Conservation (phyloP, 192 early-diverging fungal species). For the Chytriomyces sp. region DNA sequence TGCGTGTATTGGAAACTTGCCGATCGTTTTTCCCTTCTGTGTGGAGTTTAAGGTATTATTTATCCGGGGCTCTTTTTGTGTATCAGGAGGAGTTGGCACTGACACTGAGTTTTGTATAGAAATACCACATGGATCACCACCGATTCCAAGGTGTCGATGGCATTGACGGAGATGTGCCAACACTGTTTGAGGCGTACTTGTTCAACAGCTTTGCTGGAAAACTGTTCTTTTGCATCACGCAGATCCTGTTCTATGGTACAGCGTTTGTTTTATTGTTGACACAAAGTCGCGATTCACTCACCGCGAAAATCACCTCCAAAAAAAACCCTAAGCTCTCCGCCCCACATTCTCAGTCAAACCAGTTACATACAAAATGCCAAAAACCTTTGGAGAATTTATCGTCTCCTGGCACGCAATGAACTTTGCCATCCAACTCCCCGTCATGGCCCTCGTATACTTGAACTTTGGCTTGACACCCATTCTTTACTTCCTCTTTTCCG, state of each 20-base stretch:
- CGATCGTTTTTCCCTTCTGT: conserved; percentile 67
- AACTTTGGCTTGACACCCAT: conserved; percentile 52
- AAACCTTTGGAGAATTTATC: conserved; percentile 32
- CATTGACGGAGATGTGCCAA: conserved; percentile 91
- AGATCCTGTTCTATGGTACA: conserved; percentile 55
- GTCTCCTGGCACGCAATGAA: conserved; percentile 53
- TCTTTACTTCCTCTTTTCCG: conserved; percentile 46
- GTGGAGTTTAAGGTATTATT: conserved; percentile 36
- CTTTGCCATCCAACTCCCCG: conserved; percentile 43
- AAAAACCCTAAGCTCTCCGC: conserved; percentile 42
- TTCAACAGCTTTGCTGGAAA: conserved; percentile 46
- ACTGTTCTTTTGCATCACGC: conserved; percentile 49
- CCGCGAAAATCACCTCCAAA: too few relatives aligned
- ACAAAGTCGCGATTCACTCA: background rate
- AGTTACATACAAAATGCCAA: conserved; percentile 34
- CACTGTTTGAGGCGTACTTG: conserved; percentile 82
- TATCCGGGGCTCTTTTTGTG: background rate
- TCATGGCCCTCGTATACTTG: conserved; percentile 40
- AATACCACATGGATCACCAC: conserved; percentile 93
- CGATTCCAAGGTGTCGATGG: conserved; percentile 95
- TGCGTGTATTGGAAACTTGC: conserved; percentile 84
- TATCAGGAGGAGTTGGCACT: background rate
- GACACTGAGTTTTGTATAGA: conserved; percentile 34
- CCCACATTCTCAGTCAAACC: conserved; percentile 45
- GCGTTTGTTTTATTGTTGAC: background rate